Base-by-base conservation (phyloP, 2,329 filamentous ascomycete genomes). In the Fonsecaea pugnacius region DNA sequence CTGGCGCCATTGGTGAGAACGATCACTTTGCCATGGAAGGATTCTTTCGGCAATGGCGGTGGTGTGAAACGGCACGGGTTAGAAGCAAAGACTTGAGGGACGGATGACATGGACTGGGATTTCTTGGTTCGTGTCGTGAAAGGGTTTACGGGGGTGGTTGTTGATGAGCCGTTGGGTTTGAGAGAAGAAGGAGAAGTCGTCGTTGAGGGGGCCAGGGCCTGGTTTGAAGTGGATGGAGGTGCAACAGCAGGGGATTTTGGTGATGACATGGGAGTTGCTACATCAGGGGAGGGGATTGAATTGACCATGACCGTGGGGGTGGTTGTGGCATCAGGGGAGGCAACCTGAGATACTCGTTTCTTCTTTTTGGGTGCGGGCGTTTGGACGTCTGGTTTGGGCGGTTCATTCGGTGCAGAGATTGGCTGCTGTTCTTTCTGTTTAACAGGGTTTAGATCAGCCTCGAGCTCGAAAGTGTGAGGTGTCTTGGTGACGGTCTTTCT, bases 1-100 rank as follows among this genome's bases (percentile, higher is more conserved):
- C 80, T 79, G 56, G 80, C 74, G 18, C 70, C 70, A 35, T 68
- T 58, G 16, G 69, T 70, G 1, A 70, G 21, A 6, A 70, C 66
- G 16, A 70, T 58, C 6, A 70, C 69, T 64, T 68, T 70, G 52
- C 65, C 65, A 35, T 69, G 51, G n/a, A 67, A 69, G 14, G 60
- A 48, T 54, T 67, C 65, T 8, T 62, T 60, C 14, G 67, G 60
- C 16, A 69, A 55, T 3, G 57, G 40, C 6, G 66, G 64, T 12
- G 66, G 66, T 24, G 66, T 66, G 36, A 68, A 68, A n/a, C 66
- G 66, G 24, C 66, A 68, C 8, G 66, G 66, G 35, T 68, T 68
- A 14, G 63, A 61, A 33, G 54, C 36, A 9, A 59, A 35, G 7
- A 64, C 30, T 40, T 60, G 58, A 54, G 50, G 51, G 16, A 58